Percentiles rank a stretch among this genome's conserved stretches.
Evolutionary conservation across 257 asterid species (phyloP).

Genomic region (Thymus mandschuricus): DNA sequence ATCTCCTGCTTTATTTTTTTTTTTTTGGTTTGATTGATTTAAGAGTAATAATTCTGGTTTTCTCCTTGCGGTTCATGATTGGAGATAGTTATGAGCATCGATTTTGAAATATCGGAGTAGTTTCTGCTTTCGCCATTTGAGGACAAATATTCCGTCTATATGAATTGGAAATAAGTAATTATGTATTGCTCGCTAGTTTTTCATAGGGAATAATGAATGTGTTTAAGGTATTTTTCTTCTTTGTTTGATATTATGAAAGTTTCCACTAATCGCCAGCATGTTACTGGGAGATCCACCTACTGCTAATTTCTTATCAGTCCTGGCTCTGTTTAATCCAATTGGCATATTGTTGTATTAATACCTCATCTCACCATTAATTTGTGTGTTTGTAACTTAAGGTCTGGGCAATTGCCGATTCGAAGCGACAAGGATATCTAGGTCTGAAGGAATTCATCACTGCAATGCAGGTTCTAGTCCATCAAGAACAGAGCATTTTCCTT

Average conservation of each 20-base stretch:
- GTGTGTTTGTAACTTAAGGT: slow-evolving; percentile 53
- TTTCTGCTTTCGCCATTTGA: not conserved
- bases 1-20: not conserved
- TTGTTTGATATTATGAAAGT: no score
- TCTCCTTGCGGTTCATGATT: not conserved
- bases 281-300: no score
- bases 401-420: slow-evolving; percentile 93
- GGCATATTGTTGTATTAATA: no score
- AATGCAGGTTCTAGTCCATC: slow-evolving; percentile 70
- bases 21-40: not conserved
- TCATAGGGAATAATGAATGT: not conserved
- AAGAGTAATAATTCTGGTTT: not conserved
- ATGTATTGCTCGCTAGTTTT: slow-evolving; percentile 1
- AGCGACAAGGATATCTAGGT: slow-evolving; percentile 86
- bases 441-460: slow-evolving; percentile 81
- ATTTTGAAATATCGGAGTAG: not conserved
- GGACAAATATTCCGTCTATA: slow-evolving; percentile 1
- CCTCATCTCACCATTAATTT: slow-evolving; percentile 2
- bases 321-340: no score
- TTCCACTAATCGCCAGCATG: no score
- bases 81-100: not conserved
- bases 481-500: not conserved
- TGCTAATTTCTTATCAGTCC: no score
- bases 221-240: not conserved
- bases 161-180: not conserved